Evolutionary conservation across 129 eudicot genomes (phyloP), one percentile per base, ranked within the genome.

Genomic region (Lactuca sativa): DNA sequence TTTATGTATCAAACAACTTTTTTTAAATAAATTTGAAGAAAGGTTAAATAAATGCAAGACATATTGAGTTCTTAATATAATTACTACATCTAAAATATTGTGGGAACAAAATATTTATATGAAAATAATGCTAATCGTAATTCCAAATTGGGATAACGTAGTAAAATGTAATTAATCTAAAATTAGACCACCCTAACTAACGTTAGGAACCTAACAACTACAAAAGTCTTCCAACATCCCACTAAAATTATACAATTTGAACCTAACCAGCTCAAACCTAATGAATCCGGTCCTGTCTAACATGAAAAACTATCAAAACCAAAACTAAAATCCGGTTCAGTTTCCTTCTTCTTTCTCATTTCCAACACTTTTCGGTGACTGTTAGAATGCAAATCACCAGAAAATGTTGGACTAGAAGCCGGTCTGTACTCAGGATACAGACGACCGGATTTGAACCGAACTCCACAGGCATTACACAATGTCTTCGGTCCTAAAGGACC

Each of bases 331-430:
- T 15, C 66, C 49, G 51, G 51, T 61, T 37, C 32, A 36, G 3
- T 15, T 61, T 61, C 66, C 66, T 37, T 61, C 31, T 15, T 61
- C 66, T 61, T 61, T 37, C 66, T 61, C 66, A 61, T 61, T 61
- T 61, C 51, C 66, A 61, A 61, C 17, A 61, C 66, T 36, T 61
- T 61, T 32, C 66, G 49, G 14, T 61, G 66, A 61, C 66, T 61
- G 14, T 61, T 61, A 6, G 66, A 61, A 36, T 61, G 66, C 9
- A 61, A 3, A 37, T n/a, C 49, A 1, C 15, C 66, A 2, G 66
- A 61, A 13, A 61, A 61, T 7, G 66, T 61, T 8, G 66, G 66
- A 61, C 66, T 61, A 61, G 51, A 61, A 37, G 66, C 66, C 32
- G 66, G 66, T 36, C 66, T 61, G 49, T 61, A 61, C 18, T 61